Evolutionary conservation across 1,139 yeast species (phyloP).

Genomic region (Hyphopichia buzzinii): DNA sequence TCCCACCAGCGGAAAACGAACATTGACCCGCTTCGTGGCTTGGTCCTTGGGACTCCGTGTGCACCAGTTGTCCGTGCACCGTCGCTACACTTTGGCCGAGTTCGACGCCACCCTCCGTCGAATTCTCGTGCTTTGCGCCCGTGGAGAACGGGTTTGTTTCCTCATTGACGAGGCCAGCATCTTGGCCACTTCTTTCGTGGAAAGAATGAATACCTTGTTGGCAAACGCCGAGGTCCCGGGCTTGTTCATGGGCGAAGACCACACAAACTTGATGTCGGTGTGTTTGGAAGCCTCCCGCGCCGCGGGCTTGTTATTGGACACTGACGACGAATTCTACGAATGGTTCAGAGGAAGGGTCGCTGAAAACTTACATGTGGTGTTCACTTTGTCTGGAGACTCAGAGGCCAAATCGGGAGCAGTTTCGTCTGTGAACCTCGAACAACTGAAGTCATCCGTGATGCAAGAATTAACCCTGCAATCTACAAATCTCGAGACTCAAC

Average conservation of each 20-base stretch:
- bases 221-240: slow-evolving; percentile 96
- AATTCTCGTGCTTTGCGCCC: slow-evolving; percentile 45
- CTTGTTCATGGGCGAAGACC: slow-evolving; percentile 77
- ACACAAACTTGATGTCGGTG: slow-evolving; percentile 47
- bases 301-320: slow-evolving; percentile 63
- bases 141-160: slow-evolving; percentile 67
- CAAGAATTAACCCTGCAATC: too few species aligned
- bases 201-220: slow-evolving; percentile 84
- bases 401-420: too few species aligned
- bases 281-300: slow-evolving; percentile 60
- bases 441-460: too few species aligned
- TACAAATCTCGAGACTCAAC: too few species aligned
- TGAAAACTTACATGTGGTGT: slow-evolving; percentile 75
- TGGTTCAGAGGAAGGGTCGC: slow-evolving; percentile 78
- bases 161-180: slow-evolving; percentile 81
- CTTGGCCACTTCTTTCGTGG: slow-evolving; percentile 75
- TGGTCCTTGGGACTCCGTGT: slow-evolving; percentile 84
- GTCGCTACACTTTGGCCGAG: slow-evolving; percentile 54
- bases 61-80: slow-evolving; percentile 56
- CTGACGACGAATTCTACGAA: slow-evolving; percentile 66
- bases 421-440: too few species aligned
- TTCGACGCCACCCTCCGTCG: slow-evolving; percentile 66
- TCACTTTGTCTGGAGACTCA: slow-evolving; percentile 63
- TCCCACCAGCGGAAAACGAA: slow-evolving; percentile 79
- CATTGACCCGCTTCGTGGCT: slow-evolving; percentile 76